Evolutionary conservation across 2,329 filamentous ascomycete species (phyloP).

Genomic region (Pestalotiopsis sp.): DNA sequence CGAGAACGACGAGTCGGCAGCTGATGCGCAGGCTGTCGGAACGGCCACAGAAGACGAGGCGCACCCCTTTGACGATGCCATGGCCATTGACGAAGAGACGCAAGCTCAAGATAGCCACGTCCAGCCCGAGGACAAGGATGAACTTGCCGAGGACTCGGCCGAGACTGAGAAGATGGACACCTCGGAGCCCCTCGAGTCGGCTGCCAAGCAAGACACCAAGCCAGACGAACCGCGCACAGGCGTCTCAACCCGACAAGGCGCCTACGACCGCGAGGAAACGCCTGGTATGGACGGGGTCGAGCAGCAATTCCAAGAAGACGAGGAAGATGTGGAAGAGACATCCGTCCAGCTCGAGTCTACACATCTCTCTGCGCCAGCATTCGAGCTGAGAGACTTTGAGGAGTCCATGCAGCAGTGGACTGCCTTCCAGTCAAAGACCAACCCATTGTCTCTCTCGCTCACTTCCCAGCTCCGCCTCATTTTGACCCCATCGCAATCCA

Average conservation of each 20-base stretch:
- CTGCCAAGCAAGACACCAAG: constrained; percentile 45
- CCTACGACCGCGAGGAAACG: constrained; percentile 56
- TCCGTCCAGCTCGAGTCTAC: constrained; percentile 72
- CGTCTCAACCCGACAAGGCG: constrained; percentile 62
- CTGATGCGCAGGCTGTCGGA: constrained; percentile 91
- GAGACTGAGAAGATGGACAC: constrained; percentile 50
- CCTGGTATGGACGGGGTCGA: constrained; percentile 35
- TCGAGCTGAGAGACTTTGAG: constrained; percentile 49
- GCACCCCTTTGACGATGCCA: constrained; percentile 82
- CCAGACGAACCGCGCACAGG: constrained; percentile 61
- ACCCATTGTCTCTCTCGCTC: constrained; percentile 82
- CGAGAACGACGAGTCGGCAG: constrained; percentile 76
- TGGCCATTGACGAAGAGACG: constrained; percentile 78
- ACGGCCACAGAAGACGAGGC: constrained; percentile 87
- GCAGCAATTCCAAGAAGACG: constrained; percentile 47
- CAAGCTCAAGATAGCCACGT: constrained; percentile 50
- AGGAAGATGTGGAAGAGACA: constrained; percentile 52
- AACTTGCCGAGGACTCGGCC: constrained; percentile 49
- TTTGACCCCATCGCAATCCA: constrained; percentile 89
- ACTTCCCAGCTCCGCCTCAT: constrained; percentile 96
- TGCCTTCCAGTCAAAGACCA: constrained; percentile 81
- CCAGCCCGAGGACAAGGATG: constrained; percentile 55
- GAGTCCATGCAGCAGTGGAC: constrained; percentile 79
- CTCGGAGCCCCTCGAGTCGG: constrained; percentile 40
- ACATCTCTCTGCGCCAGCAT: constrained; percentile 59